Evolutionary conservation across 306 rosid genomes (phyloP), one percentile per base, ranked within the genome.

Genomic region (Cicer arietinum): DNA sequence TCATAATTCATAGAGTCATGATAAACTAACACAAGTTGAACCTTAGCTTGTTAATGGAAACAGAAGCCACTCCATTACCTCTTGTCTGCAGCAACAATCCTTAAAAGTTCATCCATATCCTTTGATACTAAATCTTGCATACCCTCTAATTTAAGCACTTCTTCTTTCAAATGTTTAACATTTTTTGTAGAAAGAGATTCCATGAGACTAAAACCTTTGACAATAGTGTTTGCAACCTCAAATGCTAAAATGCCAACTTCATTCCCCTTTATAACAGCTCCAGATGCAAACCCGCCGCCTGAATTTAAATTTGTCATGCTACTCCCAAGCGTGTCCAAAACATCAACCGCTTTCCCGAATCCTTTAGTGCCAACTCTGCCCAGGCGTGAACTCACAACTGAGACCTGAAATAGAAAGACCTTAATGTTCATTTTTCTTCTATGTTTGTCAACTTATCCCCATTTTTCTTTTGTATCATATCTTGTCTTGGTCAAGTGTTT

Each of bases 311-410:
- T 92, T 2, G 92, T 73, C 97, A 92, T 90, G 83, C 97, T 92
- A 85, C 97, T 92, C 54, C 97, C 97, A 81, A 92, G 96, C 22
- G 97, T 89, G 84, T 92, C 97, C 88, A 92, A 70, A 53, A 92
- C 97, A 4, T 88, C 89, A 67, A 88, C 89, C 5, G 96, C 96
- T 85, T 81, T 89, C 47, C 86, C 94, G 5, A 89, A 22, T 67
- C 94, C 90, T 47, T n/a, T 35, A 52, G 83, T 87, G 25, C 94
- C 89, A 17, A 89, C 97, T 82, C 88, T 86, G 41, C 97, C 93
- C 22, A 90, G 70, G 43, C 89, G 96, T 39, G 79, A 86, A 82
- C 97, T 84, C 80, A 91, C 94, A 84, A 85, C 97, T 7, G 97
- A 87, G 71, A 91, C 97, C 97, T 91, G 91, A 73, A 83, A 81